Base-by-base conservation (phyloP, 225 moss, liverwort and hornwort species). In the Bryum argenteum region DNA sequence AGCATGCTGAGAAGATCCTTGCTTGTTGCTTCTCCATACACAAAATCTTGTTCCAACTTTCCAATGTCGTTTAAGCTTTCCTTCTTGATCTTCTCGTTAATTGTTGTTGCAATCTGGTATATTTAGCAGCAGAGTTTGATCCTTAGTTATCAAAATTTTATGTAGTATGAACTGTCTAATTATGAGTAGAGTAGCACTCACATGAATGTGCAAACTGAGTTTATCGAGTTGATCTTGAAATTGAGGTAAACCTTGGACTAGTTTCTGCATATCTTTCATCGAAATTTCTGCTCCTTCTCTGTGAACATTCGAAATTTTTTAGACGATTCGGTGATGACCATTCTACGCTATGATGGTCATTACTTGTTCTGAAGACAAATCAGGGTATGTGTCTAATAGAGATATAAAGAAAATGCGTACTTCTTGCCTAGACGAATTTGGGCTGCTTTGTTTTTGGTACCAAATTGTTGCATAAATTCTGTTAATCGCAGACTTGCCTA, bases 21-120 rank as follows among this genome's bases (percentile, higher is more conserved):
- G 85, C 94, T 98, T 42, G 94, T 89, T 76, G 98, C 98, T 85
- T 98, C 92, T 58, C 98, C 98, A 60, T 85, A 98, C 45, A 98
- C 98, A 66, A 98, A 90, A 74, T 92, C 94, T 72, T 98, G 98
- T 87, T 98, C 98, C 68, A 94, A 68, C 50, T 89, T 94, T 58
- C 94, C 98, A 67, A 98, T 84, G 65, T 91, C 89, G 73, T 88
- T 91, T 70, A 98, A 73, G 42, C 74, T 75, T 24, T 88, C 91
- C 44, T 77, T 81, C 70, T 92, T 98, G 41, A 98, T 91, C 75
- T 91, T 91, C 6, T 90, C 92, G 83, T 92, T 98, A 26, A 98
- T 75, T 59, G 80, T 80, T 38, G 98, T 91, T 72, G 98, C 98
- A 82, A 98, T 94, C 98, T 98, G 87, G 33, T 44, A 69, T 19